phyloP scores from a whole-genome alignment of 768 basidiomycete genomes.

The Jaapia argillacea region DNA sequence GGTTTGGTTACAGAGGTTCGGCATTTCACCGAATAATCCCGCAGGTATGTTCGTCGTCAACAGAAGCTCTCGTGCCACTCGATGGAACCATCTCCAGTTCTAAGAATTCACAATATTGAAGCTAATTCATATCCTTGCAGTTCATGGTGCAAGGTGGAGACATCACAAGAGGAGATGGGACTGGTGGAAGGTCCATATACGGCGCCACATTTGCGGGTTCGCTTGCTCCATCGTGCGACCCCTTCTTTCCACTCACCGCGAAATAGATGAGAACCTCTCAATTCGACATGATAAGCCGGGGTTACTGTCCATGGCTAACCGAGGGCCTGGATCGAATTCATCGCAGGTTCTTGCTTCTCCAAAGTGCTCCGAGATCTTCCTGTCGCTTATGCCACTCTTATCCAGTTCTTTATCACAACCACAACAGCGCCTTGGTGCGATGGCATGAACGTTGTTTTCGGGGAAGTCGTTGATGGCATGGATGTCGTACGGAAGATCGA shows the following conservation, averaged over 20 bases:
- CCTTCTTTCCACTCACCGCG: not conserved
- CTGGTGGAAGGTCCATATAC: conserved; percentile 29
- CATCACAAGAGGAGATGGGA: conserved; percentile 24
- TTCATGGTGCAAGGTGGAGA: conserved; percentile 32
- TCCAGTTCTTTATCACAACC: conserved; percentile 31
- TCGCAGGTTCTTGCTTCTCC: conserved; percentile 25
- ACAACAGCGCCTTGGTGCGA: conserved; percentile 27
- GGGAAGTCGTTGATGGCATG: conserved; percentile 30
- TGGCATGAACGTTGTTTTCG: conserved; percentile 34
- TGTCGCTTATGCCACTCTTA: conserved; percentile 1
- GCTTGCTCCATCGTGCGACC: conserved; percentile 7
- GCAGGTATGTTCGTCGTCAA: too few species aligned
- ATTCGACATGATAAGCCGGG: conserved; percentile 26
- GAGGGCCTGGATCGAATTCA: conserved; percentile 39
- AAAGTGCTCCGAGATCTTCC: not conserved
- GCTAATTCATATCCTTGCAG: conserved; percentile 8
- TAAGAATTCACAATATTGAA: not conserved
- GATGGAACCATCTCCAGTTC: conserved; percentile 11
- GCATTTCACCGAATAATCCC: conserved; percentile 29
- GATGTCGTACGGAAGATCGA: conserved; percentile 27
- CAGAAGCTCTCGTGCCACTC: conserved; percentile 47
- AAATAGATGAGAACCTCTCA: conserved; percentile 28
- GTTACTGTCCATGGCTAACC: conserved; percentile 40
- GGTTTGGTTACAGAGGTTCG: conserved; percentile 30
- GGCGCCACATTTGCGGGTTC: conserved; percentile 23